Base-by-base conservation (phyloP, 371 early-diverging fungal species). In the Apophysomyces trapeziformis region DNA sequence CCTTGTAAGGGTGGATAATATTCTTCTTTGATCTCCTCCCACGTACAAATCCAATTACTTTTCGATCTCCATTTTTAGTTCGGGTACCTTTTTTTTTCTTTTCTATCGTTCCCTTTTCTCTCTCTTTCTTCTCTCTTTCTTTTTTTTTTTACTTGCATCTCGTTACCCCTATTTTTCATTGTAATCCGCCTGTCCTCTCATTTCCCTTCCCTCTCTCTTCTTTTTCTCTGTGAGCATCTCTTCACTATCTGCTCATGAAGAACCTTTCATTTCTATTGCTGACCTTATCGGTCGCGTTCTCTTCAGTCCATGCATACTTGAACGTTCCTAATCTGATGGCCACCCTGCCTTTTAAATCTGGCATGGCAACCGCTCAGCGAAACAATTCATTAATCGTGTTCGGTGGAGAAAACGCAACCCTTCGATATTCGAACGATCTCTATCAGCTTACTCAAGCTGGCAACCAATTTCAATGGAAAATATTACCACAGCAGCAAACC, bases 371-470 rank as follows among this genome's bases (percentile, higher is more conserved):
- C 11, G 71, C 69, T 32, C 54, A 60, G 37, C 61, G 68, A 11
- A 71, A 68, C 62, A 63, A 67, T 44, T 73, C 73, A 13, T 57
- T 76, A 58, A 60, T 76, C 58, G 58, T 73, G 16, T 76, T 73
- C 57, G 77, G 77, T 47, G 77, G 77, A 37, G 77, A 73, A 60
- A 71, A 67, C 46, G 69, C 63, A 18, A 68, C 73, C 8, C 45
- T 16, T 12, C 18, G 56, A 13, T 72, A 50, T 38, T 45, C 73
- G 13, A 70, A 70, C 61, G 58, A 64, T 32, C 63, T 76, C 14
- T 73, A 70, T 37, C 69, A 69, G 37, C 61, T 75, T 12, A 69
- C 69, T 11, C 66, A 68, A 35, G 69, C 69, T 9, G 37, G n/a
- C 12, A 57, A 44, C 12, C 44, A 57, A 3, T 73, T 60, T 58